Conservation (phyloP, 768 basidiomycete species). For the Rhodotorula diobovata region DNA sequence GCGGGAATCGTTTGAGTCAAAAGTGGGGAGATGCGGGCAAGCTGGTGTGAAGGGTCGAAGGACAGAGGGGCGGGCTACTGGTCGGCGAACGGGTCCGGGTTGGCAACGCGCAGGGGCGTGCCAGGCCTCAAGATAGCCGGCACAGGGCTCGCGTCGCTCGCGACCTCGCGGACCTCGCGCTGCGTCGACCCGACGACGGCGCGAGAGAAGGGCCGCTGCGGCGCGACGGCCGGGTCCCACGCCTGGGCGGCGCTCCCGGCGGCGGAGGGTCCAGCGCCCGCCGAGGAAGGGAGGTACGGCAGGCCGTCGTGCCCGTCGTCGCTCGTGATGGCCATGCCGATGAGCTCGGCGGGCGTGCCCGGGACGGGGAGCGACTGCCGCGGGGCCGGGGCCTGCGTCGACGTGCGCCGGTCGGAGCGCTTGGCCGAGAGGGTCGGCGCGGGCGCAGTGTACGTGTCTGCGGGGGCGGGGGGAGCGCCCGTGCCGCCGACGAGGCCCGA, state of each 20-base stretch:
- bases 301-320: slow-evolving; percentile 29
- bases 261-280: not conserved
- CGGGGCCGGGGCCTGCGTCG: no score
- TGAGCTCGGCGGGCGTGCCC: slow-evolving; percentile 24
- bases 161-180: not conserved
- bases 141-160: not conserved
- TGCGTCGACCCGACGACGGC: no score
- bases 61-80: not conserved
- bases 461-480: no score
- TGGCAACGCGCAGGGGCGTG: slow-evolving; percentile 15
- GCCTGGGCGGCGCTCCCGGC: not conserved
- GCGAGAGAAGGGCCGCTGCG: not conserved
- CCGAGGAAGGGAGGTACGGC: not conserved
- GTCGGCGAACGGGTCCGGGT: slow-evolving; percentile 27
- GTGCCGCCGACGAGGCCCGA: not conserved
- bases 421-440: slow-evolving; percentile 5
- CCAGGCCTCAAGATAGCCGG: slow-evolving; percentile 14
- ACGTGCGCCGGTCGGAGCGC: not conserved
- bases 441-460: slow-evolving; percentile 15
- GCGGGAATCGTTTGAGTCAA: no score
- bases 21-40: no score
- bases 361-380: not conserved
- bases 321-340: slow-evolving; percentile 27
- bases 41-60: no score
- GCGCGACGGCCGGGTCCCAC: slow-evolving; percentile 5